A percentile compares a stretch with the other conserved stretches of the same genome.
These are phyloP conservation scores for Dioscorea zingiberensis DNA, from an alignment of 106 monocot species.

Conservation along the genomic window DNA sequence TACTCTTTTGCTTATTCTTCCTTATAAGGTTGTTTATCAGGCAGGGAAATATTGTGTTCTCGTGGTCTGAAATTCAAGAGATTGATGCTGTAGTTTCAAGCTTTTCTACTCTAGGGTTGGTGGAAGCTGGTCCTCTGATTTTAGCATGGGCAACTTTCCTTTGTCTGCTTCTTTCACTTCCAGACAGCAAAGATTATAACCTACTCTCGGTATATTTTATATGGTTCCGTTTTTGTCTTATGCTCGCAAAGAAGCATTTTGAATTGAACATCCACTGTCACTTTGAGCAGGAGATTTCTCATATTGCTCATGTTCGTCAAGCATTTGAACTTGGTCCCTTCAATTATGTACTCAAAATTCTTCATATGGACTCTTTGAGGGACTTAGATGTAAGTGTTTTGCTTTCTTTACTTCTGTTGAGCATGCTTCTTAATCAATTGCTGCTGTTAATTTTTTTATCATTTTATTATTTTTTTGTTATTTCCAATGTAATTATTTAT, in stretches of 20 bases:
- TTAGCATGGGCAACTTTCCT: conserved; percentile 91
- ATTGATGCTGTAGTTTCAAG: conserved; percentile 76
- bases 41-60: conserved; percentile 40
- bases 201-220: conserved; percentile 27
- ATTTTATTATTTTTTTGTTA: not conserved
- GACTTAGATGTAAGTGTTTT: conserved; percentile 69
- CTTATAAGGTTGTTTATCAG: conserved; percentile 18
- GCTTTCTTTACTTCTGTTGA: not conserved
- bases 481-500: not conserved
- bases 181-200: conserved; percentile 30
- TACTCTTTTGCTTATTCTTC: not conserved
- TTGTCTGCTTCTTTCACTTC: conserved; percentile 67
- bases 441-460: not conserved
- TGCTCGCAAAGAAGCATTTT: not conserved
- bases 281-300: conserved; percentile 71
- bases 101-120: conserved; percentile 28
- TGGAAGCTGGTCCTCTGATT: conserved; percentile 72
- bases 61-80: conserved; percentile 62
- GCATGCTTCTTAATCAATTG: not conserved
- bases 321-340: conserved; percentile 55
- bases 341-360: conserved; percentile 57
- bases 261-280: not conserved
- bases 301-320: conserved; percentile 67
- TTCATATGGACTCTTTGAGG: conserved; percentile 39
- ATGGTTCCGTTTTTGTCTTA: not conserved